Evolutionary conservation across 352 stramenopile genomes (phyloP).

Genomic region (Globisporangium middletonii): DNA sequence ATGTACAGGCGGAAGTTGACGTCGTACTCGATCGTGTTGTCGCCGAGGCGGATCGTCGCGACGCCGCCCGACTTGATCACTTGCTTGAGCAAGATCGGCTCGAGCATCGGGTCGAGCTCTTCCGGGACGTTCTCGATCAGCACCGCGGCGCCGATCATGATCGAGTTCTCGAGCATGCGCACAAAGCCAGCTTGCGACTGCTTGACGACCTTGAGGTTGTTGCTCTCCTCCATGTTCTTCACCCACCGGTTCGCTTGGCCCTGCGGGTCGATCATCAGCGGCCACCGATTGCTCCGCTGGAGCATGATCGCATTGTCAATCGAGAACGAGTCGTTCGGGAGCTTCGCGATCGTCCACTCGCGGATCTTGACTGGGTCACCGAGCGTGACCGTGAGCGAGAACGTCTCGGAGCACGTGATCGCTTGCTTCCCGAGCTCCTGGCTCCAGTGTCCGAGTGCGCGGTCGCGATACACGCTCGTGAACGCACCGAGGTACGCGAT

Average conservation of each 20-base stretch:
- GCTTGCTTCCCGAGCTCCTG: slow-evolving; percentile 42
- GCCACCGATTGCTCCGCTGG: slow-evolving; percentile 88
- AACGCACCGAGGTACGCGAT: slow-evolving; percentile 94
- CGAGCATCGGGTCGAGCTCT: slow-evolving; percentile 92
- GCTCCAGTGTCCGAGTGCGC: slow-evolving; percentile 84
- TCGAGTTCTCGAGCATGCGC: slow-evolving; percentile 93
- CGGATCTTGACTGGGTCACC: slow-evolving; percentile 91
- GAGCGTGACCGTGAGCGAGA: slow-evolving; percentile 83
- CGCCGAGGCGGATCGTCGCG: slow-evolving; percentile 88
- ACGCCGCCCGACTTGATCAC: slow-evolving; percentile 87
- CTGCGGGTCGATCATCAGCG: slow-evolving; percentile 96
- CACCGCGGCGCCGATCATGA: slow-evolving; percentile 91
- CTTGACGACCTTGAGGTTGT: slow-evolving; percentile 91
- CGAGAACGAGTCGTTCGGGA: slow-evolving; percentile 93
- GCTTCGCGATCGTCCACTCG: slow-evolving; percentile 92
- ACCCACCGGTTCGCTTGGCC: slow-evolving; percentile 94
- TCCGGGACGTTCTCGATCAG: slow-evolving; percentile 94
- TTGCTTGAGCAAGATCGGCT: slow-evolving; percentile 92
- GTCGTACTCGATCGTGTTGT: slow-evolving; percentile 94
- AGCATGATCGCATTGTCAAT: slow-evolving; percentile 96
- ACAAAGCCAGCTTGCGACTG: slow-evolving; percentile 92
- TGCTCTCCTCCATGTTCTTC: slow-evolving; percentile 91
- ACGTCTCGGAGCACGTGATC: slow-evolving; percentile 80
- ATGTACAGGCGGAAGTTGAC: slow-evolving; percentile 92
- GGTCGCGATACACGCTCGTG: slow-evolving; percentile 87